Percentiles rank a stretch among this genome's conserved stretches.
These are phyloP conservation scores for Tricholoma sp. DNA, from an alignment of 768 basidiomycete genomes.

Conservation along the genomic window DNA sequence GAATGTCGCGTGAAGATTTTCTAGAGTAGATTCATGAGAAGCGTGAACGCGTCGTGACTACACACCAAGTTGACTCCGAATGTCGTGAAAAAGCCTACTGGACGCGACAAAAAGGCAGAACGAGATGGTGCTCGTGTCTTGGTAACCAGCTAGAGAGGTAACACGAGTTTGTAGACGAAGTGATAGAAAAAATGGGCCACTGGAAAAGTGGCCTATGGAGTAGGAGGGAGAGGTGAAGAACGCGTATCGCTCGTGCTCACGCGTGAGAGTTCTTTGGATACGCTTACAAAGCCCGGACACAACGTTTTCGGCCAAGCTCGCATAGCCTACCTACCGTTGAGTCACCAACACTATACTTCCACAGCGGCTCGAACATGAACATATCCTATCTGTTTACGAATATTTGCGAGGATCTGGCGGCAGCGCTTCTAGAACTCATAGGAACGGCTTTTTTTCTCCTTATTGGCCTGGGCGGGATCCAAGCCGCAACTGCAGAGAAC, in stretches of 20 bases:
- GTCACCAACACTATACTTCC: no score
- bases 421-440: conserved; percentile 52
- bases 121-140: no score
- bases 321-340: background rate
- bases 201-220: background rate
- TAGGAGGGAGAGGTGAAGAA: background rate
- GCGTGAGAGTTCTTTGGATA: no score
- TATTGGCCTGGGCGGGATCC: conserved; percentile 61
- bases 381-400: conserved; percentile 13
- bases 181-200: background rate
- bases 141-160: no score
- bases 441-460: conserved; percentile 61
- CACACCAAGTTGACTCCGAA: no score
- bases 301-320: no score
- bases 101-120: no score
- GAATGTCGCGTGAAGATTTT: background rate
- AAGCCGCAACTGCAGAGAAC: conserved; percentile 43
- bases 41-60: background rate
- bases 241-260: no score
- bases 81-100: no score
- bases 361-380: no score
- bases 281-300: no score
- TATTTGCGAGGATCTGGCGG: conserved; percentile 36
- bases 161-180: no score
- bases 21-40: background rate